phyloP scores from a whole-genome alignment of 148 eudicot species.

The Suaeda aralocaspica region DNA sequence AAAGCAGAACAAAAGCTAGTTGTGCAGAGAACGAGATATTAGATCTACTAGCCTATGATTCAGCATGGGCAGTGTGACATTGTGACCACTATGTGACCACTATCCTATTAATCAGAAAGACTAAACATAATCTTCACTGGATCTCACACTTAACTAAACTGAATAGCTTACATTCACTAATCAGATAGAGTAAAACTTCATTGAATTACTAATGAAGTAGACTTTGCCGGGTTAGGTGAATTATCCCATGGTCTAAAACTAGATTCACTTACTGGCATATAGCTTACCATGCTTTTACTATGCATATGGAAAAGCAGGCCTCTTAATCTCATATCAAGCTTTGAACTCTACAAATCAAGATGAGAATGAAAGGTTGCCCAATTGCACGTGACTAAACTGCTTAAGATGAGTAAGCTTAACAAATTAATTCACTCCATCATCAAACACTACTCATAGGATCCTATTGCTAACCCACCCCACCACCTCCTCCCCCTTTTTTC shows the following conservation, averaged over 20 bases:
- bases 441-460: background rate
- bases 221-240: background rate
- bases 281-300: too few relatives aligned
- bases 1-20: background rate
- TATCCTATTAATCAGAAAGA: background rate
- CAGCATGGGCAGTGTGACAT: too few relatives aligned
- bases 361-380: background rate
- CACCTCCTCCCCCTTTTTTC: background rate
- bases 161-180: background rate
- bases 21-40: background rate
- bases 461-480: background rate
- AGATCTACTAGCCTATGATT: background rate
- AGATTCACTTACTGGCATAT: too few relatives aligned
- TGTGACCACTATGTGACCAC: background rate
- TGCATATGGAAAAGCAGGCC: too few relatives aligned
- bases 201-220: background rate
- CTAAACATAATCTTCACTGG: background rate
- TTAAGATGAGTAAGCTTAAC: background rate
- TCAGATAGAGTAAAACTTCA: background rate
- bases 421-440: background rate
- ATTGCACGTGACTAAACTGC: background rate
- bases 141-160: background rate
- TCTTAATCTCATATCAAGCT: too few relatives aligned
- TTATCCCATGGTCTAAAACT: too few relatives aligned
- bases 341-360: background rate